Conservation (phyloP, 2,329 filamentous ascomycete species). For the Cytospora paraplurivora region DNA sequence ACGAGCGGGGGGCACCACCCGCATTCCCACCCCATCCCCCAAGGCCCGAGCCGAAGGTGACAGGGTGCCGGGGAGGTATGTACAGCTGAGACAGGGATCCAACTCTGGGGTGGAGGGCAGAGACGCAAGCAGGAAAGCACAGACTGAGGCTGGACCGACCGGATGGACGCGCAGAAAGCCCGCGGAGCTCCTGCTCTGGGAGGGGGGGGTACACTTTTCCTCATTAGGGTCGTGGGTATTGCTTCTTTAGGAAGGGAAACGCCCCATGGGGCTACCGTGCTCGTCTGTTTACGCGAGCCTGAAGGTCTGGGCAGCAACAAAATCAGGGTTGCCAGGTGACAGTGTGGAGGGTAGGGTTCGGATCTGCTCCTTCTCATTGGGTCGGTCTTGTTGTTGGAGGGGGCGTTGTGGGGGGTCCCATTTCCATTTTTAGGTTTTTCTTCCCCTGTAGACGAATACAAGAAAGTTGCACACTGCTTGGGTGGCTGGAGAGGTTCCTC, state of each 20-base stretch:
- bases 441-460: conserved; percentile 23
- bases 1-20: conserved; percentile 19
- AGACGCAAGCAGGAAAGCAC: conserved; percentile 18
- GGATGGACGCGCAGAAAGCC: not conserved
- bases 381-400: conserved; percentile 5
- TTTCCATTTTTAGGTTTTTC: conserved; percentile 13
- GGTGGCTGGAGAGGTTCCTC: conserved; percentile 2
- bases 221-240: conserved; percentile 41
- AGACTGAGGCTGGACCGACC: conserved; percentile 8
- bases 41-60: conserved; percentile 28
- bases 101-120: not conserved
- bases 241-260: conserved; percentile 39
- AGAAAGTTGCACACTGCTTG: conserved; percentile 15
- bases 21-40: conserved; percentile 11
- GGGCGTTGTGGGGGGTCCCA: conserved; percentile 19
- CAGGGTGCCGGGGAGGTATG: conserved; percentile 12
- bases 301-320: not conserved
- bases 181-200: conserved; percentile 4
- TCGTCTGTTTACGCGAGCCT: conserved; percentile 6
- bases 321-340: conserved; percentile 5
- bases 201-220: conserved; percentile 37
- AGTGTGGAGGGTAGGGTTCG: conserved; percentile 6
- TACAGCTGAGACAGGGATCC: conserved; percentile 15
- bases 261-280: conserved; percentile 19
- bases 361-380: conserved; percentile 26